phyloP scores from a whole-genome alignment of 108 stramenopile genomes.

The Cyclotella cryptica region DNA sequence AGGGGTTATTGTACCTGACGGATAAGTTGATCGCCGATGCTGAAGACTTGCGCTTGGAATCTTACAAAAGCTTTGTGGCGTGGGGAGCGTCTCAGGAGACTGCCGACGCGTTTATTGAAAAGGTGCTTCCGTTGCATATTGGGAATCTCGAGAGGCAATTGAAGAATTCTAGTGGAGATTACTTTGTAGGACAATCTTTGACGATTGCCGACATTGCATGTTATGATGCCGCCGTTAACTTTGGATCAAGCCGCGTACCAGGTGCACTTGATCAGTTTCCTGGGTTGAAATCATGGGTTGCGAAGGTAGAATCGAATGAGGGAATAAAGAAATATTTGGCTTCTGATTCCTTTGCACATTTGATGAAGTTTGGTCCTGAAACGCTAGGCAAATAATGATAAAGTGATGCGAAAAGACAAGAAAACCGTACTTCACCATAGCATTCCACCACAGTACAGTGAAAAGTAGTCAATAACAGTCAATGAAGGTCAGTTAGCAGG shows the following conservation, averaged over 20 bases:
- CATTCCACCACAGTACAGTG: too few relatives aligned
- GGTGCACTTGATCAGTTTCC: constrained; percentile 23
- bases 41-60: constrained; percentile 34
- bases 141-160: constrained; percentile 51
- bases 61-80: constrained; percentile 33
- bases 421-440: too few relatives aligned
- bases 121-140: constrained; percentile 40
- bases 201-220: constrained; percentile 44
- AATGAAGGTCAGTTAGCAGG: too few relatives aligned
- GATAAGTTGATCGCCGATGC: constrained; percentile 48
- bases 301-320: constrained; percentile 27
- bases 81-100: constrained; percentile 42
- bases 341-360: constrained; percentile 22
- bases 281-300: constrained; percentile 29
- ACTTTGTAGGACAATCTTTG: constrained; percentile 32
- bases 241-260: constrained; percentile 28
- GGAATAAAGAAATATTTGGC: constrained; percentile 34
- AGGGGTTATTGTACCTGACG: constrained; percentile 23
- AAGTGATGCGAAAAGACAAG: too few relatives aligned
- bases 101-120: constrained; percentile 30
- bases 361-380: constrained; percentile 36
- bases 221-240: constrained; percentile 45
- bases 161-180: constrained; percentile 23
- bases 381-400: constrained; percentile 34
- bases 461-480: too few relatives aligned